Evolutionary conservation across 176 grass and related monocot species (phyloP).

Genomic region (Carex cristatella): DNA sequence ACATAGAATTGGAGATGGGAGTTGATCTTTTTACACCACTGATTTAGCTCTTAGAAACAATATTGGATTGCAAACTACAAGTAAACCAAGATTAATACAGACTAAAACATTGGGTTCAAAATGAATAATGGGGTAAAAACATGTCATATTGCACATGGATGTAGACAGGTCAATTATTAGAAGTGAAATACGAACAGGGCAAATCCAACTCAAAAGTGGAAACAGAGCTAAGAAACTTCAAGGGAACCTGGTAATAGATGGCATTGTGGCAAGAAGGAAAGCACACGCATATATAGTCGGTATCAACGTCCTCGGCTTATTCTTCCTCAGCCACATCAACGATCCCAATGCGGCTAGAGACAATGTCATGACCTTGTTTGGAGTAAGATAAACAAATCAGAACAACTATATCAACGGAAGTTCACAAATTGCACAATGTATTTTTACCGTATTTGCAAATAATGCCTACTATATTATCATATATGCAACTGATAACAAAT

Average conservation of each 20-base stretch:
- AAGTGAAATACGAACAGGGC: not conserved
- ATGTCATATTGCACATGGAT: not conserved
- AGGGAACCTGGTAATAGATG: conserved; percentile 81
- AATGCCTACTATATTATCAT: not conserved
- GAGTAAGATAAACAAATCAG: conserved; percentile 15
- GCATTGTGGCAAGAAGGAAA: conserved; percentile 88
- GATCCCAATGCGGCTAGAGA: conserved; percentile 85
- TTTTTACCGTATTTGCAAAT: not conserved
- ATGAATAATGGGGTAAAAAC: no score
- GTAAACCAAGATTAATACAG: not conserved
- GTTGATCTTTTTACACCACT: conserved; percentile 2
- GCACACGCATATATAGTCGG: conserved; percentile 96
- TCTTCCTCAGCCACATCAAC: conserved; percentile 99
- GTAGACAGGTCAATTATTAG: not conserved
- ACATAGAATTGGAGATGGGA: not conserved
- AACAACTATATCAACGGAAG: not conserved
- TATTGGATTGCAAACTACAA: not conserved
- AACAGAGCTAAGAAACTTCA: conserved; percentile 7
- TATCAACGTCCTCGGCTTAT: conserved; percentile 82
- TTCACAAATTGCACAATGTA: not conserved
- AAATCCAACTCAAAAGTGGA: not conserved
- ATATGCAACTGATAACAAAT: not conserved
- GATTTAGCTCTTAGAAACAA: not conserved
- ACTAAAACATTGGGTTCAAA: no score
- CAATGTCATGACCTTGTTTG: conserved; percentile 76